Percentiles rank a stretch among this genome's conserved stretches.
Conservation (phyloP, 495 filamentous ascomycete genomes). For the Daldinia caldariorum region DNA sequence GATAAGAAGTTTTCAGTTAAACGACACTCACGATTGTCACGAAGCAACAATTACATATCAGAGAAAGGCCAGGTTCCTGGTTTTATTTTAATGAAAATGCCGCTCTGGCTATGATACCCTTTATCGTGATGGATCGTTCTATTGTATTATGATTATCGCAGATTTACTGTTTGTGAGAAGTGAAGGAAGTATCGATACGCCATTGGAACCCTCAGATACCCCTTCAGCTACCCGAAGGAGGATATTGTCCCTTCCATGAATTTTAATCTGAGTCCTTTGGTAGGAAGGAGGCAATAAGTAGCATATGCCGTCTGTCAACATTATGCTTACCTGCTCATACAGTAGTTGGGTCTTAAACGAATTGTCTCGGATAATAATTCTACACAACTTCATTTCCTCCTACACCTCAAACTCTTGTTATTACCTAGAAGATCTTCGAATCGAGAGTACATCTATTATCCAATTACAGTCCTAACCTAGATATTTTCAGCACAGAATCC, state of each 20-base stretch:
- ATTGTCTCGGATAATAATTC: background rate
- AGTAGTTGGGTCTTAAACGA: background rate
- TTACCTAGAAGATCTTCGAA: background rate
- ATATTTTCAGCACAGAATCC: background rate
- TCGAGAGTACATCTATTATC: background rate
- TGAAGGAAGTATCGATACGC: background rate
- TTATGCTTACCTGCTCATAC: background rate
- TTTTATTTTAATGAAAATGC: constrained; percentile 27
- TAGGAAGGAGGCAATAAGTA: background rate
- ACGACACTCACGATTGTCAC: constrained; percentile 36
- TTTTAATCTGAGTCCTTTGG: background rate
- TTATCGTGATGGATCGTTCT: background rate
- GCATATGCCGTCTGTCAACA: too few species aligned
- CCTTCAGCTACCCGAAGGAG: background rate
- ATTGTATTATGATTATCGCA: constrained; percentile 2
- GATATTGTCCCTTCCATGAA: constrained; percentile 16
- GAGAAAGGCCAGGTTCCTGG: constrained; percentile 7
- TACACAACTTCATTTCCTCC: background rate
- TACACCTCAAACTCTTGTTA: background rate
- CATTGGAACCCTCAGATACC: background rate
- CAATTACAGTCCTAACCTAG: background rate
- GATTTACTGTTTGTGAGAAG: background rate
- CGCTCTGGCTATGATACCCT: constrained; percentile 37
- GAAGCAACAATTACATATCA: constrained; percentile 41
- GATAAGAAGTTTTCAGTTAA: constrained; percentile 17